Base-by-base conservation (phyloP, 192 early-diverging fungal genomes). In the Coemansia sp. region DNA sequence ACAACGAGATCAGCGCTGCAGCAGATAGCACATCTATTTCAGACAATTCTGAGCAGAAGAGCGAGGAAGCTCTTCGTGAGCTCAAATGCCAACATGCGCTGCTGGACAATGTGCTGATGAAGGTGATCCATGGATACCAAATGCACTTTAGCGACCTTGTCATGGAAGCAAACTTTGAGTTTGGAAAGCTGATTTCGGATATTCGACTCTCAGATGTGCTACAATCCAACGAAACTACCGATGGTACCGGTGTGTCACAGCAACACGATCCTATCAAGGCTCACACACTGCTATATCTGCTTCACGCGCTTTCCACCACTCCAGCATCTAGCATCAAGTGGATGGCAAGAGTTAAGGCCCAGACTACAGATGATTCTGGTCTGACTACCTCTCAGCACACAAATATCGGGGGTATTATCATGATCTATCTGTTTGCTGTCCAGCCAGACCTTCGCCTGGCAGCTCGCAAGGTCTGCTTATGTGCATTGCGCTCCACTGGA, bases 41-140 rank as follows among this genome's bases (percentile, higher is more conserved):
- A 2, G 57, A 37, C 3, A 9, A 49, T 6, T 45, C 56, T 18
- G 52, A 26, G 5, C 52, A 54, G 52, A 18, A 18, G 21, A 63
- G 42, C 52, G 63, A 63, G 8, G 68, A 49, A 3, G 9, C 38
- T n/a, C 18, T 60, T 23, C 53, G 59, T 4, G 73, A 75, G 50
- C 12, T 44, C 16, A 59, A 69, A 42, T 57, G 57, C 39, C 73
- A 69, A 38, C 71, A 63, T 7, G 68, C 69, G 11, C 43, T 83
- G 56, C 39, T 77, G 23, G 39, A 58, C 58, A 67, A 62, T n/a
- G 74, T 68, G 16, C 43, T 83, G 49, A 67, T 77, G 75, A 72
- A 76, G n/a, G 72, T 83, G 45, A 69, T 77, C 26, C 26, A 63
- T 43, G 80, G 72, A 6, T 77, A 77, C 67, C 80, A 83, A 67